Evolutionary conservation across 2,329 filamentous ascomycete genomes (phyloP).

Genomic region (Ophiostoma quercus): DNA sequence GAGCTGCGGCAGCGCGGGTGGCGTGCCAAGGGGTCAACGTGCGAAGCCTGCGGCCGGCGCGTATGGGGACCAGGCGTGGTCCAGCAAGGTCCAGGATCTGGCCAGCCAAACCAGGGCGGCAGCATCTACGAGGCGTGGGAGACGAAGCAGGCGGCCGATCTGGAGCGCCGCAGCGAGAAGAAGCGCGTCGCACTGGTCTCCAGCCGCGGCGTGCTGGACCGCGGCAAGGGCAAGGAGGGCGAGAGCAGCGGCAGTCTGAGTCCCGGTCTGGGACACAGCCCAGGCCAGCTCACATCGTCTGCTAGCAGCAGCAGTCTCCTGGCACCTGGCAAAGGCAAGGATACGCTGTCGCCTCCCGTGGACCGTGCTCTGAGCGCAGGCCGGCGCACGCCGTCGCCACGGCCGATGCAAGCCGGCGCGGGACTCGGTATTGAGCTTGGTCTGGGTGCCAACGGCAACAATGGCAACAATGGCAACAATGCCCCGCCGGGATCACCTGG

Average conservation of each 20-base stretch:
- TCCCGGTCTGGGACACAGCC: not conserved
- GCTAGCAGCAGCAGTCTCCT: conserved; percentile 25
- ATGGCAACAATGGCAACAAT: not conserved
- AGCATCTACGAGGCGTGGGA: conserved; percentile 81
- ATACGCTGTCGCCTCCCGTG: conserved; percentile 5
- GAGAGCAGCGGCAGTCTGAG: not conserved
- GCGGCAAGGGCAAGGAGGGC: conserved; percentile 37
- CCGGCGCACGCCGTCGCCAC: conserved; percentile 20
- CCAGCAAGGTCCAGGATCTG: conserved; percentile 33
- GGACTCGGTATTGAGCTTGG: not conserved
- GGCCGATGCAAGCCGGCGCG: not conserved
- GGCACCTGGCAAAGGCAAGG: conserved; percentile 45
- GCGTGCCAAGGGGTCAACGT: conserved; percentile 79
- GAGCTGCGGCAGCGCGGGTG: conserved; percentile 77
- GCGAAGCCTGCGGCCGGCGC: conserved; percentile 75
- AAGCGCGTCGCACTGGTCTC: conserved; percentile 23
- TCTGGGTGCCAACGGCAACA: not conserved
- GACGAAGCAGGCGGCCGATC: conserved; percentile 48
- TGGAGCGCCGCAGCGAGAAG: conserved; percentile 38
- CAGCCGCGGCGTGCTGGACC: conserved; percentile 32
- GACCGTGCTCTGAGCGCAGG: not conserved
- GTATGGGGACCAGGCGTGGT: conserved; percentile 87
- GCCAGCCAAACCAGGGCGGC: not conserved
- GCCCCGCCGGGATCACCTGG: conserved; percentile 28
- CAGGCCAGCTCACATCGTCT: conserved; percentile 5